Evolutionary conservation across 75 land plant species (phyloP).

Genomic region (Cryptomeria japonica): DNA sequence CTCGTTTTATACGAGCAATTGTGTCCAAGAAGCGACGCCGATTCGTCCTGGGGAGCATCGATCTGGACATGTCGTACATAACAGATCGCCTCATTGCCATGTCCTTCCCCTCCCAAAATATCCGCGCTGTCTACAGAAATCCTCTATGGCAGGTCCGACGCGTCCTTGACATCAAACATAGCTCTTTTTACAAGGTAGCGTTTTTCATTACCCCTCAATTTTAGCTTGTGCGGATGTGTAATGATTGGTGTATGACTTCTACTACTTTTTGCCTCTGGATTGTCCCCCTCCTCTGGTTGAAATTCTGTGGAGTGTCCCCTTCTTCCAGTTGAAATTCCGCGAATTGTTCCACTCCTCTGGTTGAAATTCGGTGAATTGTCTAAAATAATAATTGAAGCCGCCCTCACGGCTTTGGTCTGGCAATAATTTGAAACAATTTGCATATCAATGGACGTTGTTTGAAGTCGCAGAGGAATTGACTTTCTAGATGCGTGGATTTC

Average conservation of each 20-base stretch:
- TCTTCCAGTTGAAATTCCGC: too few relatives aligned
- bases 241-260: too few relatives aligned
- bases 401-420: neutral
- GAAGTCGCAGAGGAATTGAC: neutral
- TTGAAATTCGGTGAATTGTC: neutral
- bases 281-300: too few relatives aligned
- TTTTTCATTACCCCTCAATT: neutral
- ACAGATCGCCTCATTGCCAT: conserved; percentile 64
- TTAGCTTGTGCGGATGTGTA: neutral
- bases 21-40: conserved; percentile 71
- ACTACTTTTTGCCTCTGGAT: too few relatives aligned
- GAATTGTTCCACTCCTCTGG: too few relatives aligned
- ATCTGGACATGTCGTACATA: conserved; percentile 78
- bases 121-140: conserved; percentile 64
- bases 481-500: neutral
- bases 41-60: conserved; percentile 56
- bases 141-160: conserved; percentile 75
- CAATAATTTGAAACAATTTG: too few relatives aligned
- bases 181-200: conserved; percentile 55
- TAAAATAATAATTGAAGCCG: too few relatives aligned
- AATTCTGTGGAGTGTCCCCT: too few relatives aligned
- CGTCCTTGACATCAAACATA: conserved; percentile 58
- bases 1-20: conserved; percentile 43
- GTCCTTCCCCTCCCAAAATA: conserved; percentile 72
- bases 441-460: too few relatives aligned